Percentiles rank a stretch among this genome's conserved stretches.
These are phyloP conservation scores for Vanrija sp. DNA, from an alignment of 1,284 basidiomycete genomes.

Conservation along the genomic window DNA sequence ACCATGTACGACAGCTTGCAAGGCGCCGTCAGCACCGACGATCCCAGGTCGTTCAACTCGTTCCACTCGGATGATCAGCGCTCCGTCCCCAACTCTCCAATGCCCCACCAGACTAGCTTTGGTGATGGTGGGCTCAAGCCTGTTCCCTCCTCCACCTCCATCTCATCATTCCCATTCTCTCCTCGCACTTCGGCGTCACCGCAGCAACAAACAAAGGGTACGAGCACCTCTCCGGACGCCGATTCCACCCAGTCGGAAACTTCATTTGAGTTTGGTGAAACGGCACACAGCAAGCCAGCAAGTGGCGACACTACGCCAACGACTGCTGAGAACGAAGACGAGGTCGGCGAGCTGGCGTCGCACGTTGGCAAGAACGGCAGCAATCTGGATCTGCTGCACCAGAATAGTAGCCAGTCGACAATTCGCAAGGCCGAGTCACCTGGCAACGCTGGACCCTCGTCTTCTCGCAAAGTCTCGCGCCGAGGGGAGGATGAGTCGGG, in stretches of 20 bases:
- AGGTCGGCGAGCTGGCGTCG: neutral
- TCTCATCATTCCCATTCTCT: constrained; percentile 17
- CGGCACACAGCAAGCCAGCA: constrained; percentile 19
- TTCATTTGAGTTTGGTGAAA: constrained; percentile 31
- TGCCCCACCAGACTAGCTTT: constrained; percentile 2
- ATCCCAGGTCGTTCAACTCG: constrained; percentile 14
- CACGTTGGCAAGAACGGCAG: constrained; percentile 13
- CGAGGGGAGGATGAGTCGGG: neutral
- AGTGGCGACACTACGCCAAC: constrained; percentile 44
- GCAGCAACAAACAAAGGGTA: neutral
- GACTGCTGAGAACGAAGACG: constrained; percentile 40
- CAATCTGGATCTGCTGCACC: constrained; percentile 38
- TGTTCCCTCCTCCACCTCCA: constrained; percentile 8
- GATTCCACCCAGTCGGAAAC: constrained; percentile 34
- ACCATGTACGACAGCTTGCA: constrained; percentile 44
- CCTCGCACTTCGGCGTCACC: constrained; percentile 34
- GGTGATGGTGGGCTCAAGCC: neutral
- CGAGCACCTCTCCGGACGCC: constrained; percentile 10
- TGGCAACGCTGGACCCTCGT: constrained; percentile 1
- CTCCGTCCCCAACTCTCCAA: constrained; percentile 5
- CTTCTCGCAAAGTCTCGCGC: neutral
- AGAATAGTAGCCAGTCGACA: constrained; percentile 51
- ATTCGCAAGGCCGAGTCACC: constrained; percentile 32
- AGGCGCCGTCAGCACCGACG: constrained; percentile 25
- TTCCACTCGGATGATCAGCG: constrained; percentile 19